These are phyloP conservation scores for Nitzschia sp. DNA, from an alignment of 108 stramenopile genomes.

Conservation along the genomic window DNA sequence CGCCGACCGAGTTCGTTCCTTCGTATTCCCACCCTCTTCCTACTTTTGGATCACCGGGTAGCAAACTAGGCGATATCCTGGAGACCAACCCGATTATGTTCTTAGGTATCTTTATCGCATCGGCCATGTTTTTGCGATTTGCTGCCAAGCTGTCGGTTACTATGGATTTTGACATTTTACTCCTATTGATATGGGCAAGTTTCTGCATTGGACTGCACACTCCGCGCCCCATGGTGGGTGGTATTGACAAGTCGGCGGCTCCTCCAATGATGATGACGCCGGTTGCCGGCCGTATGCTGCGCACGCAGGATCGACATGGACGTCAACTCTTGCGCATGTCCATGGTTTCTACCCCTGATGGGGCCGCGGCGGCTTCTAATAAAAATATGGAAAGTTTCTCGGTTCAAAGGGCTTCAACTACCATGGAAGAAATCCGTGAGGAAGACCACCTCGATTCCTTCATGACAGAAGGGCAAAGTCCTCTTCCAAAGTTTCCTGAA, in stretches of 20 bases:
- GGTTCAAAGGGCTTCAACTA: not conserved
- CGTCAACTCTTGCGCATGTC: slow-evolving; percentile 26
- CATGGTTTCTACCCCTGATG: slow-evolving; percentile 30
- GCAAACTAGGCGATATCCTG: slow-evolving; percentile 32
- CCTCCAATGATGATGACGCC: not conserved
- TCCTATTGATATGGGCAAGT: slow-evolving; percentile 49
- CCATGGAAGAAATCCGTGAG: not conserved
- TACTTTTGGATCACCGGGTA: slow-evolving; percentile 25
- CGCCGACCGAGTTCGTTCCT: slow-evolving; percentile 35
- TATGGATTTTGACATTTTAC: slow-evolving; percentile 50
- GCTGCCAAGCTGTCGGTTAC: slow-evolving; percentile 27
- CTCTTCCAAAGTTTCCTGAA: slow-evolving; percentile 55
- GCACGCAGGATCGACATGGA: slow-evolving; percentile 15
- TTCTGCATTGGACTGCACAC: slow-evolving; percentile 60
- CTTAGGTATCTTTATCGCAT: slow-evolving; percentile 13
- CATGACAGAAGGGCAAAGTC: slow-evolving; percentile 29
- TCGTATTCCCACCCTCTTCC: slow-evolving; percentile 39
- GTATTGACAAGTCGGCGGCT: slow-evolving; percentile 36
- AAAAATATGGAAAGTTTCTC: not conserved
- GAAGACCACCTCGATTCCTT: slow-evolving; percentile 17
- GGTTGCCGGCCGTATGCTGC: not conserved
- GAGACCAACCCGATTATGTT: slow-evolving; percentile 50
- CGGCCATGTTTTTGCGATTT: slow-evolving; percentile 13
- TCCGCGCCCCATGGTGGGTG: slow-evolving; percentile 45
- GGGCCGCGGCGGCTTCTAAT: not conserved